Evolutionary conservation across 352 stramenopile genomes (phyloP), one percentile per base, ranked within the genome.

Genomic region (Globisporangium nagaii): DNA sequence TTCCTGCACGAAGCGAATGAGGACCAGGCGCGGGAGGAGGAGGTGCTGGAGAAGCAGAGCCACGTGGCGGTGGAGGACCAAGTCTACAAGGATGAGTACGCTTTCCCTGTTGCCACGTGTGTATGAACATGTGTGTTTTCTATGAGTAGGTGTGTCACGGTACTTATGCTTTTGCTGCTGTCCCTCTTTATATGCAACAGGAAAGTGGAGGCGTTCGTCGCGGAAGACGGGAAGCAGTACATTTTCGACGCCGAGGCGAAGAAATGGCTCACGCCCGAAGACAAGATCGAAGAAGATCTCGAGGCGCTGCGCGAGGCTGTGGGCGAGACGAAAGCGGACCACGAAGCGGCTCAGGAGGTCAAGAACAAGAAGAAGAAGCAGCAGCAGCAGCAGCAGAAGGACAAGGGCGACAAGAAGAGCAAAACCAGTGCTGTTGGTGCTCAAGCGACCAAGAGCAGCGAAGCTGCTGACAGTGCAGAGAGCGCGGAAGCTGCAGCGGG

Each of bases 271-370:
- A 90, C 79, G 10, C 79, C 79, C 4, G 75, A 86, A 52, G 73
- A 87, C 20, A 86, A 84, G 53, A 90, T 90, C 47, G 71, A 86
- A 30, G 75, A 88, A 1, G 78, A 88, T 10, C 54, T 93, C 17
- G 75, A 74, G 4, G 77, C 71, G 19, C 60, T 93, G 0, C 75
- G 75, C 13, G 75, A 91, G 17, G 63, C 56, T 4, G 64, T 71
- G 17, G 59, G 53, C 4, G 64, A 84, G 46, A 53, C 56, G 25
- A 60, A 53, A 13, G 46, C 24, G 7, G 42, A 51, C 42, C 28
- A 35, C 7, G 52, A 68, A 17, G 51, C 34, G 2, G 41, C 50
- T 1, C 32, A 53, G 30, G 55, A 56, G 32, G 22, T 36, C 24
- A 62, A 66, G 35, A 70, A 53, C 25, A 68, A 69, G 46, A 82